Evolutionary conservation across 2,329 filamentous ascomycete species (phyloP).

Genomic region (Diplocarpon mali): DNA sequence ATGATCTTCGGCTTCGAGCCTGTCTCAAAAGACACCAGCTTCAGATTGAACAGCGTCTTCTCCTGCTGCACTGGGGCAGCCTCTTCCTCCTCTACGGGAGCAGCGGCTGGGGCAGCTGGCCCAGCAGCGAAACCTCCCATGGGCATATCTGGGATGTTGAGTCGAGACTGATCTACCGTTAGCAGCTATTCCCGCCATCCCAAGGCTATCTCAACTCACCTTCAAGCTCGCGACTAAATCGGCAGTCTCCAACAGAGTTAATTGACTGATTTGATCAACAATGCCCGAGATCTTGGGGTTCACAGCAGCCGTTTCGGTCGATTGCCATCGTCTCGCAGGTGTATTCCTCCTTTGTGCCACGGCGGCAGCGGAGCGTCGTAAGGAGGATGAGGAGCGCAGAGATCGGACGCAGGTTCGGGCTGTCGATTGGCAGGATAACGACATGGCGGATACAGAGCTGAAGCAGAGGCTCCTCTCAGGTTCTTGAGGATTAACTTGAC

Average conservation of each 20-base stretch:
- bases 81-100: conserved; percentile 70
- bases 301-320: conserved; percentile 57
- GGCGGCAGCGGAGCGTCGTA: conserved; percentile 36
- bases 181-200: conserved; percentile 4
- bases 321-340: conserved; percentile 70
- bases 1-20: conserved; percentile 95
- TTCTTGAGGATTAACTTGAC: conserved; percentile 6
- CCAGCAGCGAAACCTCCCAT: conserved; percentile 80
- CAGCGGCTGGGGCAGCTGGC: conserved; percentile 44
- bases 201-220: conserved; percentile 39
- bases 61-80: conserved; percentile 83
- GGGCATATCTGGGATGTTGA: conserved; percentile 97
- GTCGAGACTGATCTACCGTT: conserved; percentile 55
- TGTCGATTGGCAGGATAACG: conserved; percentile 50
- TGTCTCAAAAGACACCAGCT: conserved; percentile 83
- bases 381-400: conserved; percentile 38
- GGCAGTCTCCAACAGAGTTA: conserved; percentile 94
- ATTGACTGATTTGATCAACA: conserved; percentile 96
- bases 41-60: conserved; percentile 94
- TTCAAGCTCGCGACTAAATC: conserved; percentile 92
- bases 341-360: conserved; percentile 36
- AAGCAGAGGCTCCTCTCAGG: not conserved
- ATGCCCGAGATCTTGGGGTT: conserved; percentile 92
- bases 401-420: conserved; percentile 54
- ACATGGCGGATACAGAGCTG: conserved; percentile 37